A percentile compares a stretch with the other conserved stretches of the same genome.
Conservation (phyloP, 768 basidiomycete species). For the Lentinus brumalis region DNA sequence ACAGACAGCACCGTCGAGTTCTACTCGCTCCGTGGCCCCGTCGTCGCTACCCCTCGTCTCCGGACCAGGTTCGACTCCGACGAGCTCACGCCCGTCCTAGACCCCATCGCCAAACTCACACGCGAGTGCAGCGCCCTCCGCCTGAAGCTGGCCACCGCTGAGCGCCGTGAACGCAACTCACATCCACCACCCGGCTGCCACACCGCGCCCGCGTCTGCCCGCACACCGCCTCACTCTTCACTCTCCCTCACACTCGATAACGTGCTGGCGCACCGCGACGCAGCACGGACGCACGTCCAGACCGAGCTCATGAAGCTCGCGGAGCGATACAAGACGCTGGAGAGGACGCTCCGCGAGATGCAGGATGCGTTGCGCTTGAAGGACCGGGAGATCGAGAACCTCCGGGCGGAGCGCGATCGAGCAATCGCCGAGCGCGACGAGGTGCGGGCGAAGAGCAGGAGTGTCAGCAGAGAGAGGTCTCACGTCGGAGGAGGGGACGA, state of each 20-base stretch:
- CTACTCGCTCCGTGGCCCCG: slow-evolving; percentile 46
- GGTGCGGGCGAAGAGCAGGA: slow-evolving; percentile 27
- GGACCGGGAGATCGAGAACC: slow-evolving; percentile 61
- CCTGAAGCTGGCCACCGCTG: slow-evolving; percentile 42
- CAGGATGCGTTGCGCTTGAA: slow-evolving; percentile 57
- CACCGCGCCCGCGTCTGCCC: slow-evolving; percentile 22
- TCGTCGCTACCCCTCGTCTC: slow-evolving; percentile 26
- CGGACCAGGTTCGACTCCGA: slow-evolving; percentile 29
- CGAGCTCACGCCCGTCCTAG: slow-evolving; percentile 37
- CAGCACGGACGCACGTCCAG: slow-evolving; percentile 15
- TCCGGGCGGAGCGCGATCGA: slow-evolving; percentile 44
- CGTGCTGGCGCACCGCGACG: slow-evolving; percentile 15
- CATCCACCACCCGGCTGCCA: slow-evolving; percentile 9
- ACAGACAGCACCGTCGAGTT: slow-evolving; percentile 62
- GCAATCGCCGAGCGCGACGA: slow-evolving; percentile 30
- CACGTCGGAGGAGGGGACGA: slow-evolving; percentile 9
- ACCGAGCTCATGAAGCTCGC: slow-evolving; percentile 49
- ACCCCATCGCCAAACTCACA: slow-evolving; percentile 41
- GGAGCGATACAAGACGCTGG: slow-evolving; percentile 64
- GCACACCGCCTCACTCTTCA: slow-evolving; percentile 19
- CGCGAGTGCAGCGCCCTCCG: slow-evolving; percentile 48
- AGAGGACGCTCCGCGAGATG: slow-evolving; percentile 64
- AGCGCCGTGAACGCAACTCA: slow-evolving; percentile 35
- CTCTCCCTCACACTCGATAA: slow-evolving; percentile 4
- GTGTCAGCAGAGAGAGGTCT: slow-evolving; percentile 15